A percentile compares a stretch with the other conserved stretches of the same genome.
Conservation (phyloP, 208 protist genomes). For the Leishmania amazonensis region DNA sequence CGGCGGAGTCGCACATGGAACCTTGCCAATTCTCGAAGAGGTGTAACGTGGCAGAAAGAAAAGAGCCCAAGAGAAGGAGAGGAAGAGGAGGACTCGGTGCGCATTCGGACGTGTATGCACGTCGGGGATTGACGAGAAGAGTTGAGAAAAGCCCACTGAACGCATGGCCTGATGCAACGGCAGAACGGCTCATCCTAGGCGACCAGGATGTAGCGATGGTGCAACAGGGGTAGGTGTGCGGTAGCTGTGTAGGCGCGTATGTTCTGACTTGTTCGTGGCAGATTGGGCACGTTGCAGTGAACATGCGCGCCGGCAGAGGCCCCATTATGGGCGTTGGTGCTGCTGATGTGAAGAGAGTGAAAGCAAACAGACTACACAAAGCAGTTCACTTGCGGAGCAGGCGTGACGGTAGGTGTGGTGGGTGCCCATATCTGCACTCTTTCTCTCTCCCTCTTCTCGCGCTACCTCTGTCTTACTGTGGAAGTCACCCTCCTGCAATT, state of each 20-base stretch:
- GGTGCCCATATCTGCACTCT: background rate
- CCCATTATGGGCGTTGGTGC: background rate
- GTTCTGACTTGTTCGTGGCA: background rate
- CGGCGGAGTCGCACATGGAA: constrained; percentile 1
- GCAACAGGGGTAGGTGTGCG: background rate
- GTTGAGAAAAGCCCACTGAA: background rate
- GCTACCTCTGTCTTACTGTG: too few species aligned
- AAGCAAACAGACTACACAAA: background rate
- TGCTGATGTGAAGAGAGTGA: background rate
- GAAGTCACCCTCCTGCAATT: background rate
- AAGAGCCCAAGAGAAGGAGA: background rate
- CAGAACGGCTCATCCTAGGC: background rate
- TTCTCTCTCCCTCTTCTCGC: background rate
- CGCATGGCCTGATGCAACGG: background rate
- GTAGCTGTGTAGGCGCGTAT: background rate
- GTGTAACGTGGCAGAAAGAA: constrained; percentile 35
- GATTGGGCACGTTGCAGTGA: background rate
- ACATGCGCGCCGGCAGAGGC: background rate
- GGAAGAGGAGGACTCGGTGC: background rate
- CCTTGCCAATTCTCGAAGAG: constrained; percentile 22
- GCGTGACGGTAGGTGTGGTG: background rate
- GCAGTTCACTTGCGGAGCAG: background rate
- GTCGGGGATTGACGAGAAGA: background rate
- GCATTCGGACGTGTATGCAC: background rate
- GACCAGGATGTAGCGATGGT: background rate